These are phyloP conservation scores for Trichoderma simmonsii DNA, from an alignment of 2,329 filamentous ascomycete genomes.

Conservation along the genomic window DNA sequence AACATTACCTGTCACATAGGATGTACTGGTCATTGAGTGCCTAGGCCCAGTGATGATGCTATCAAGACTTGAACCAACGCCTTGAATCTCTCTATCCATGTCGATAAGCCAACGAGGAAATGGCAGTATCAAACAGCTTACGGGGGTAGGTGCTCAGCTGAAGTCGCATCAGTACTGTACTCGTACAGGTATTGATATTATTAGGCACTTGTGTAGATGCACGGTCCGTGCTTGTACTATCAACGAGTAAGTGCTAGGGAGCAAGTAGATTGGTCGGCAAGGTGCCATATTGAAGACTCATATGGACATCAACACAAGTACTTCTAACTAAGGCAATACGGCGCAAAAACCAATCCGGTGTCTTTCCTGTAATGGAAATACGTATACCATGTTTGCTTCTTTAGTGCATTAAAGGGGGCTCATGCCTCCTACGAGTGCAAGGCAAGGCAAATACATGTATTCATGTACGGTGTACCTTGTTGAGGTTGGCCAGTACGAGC, in stretches of 20 bases:
- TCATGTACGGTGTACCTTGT: background rate
- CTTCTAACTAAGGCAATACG: background rate
- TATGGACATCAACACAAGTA: background rate
- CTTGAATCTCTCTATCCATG: background rate
- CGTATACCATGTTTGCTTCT: background rate
- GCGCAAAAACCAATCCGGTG: background rate
- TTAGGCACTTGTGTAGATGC: background rate
- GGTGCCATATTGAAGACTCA: background rate
- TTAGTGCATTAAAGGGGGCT: background rate
- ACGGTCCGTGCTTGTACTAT: background rate
- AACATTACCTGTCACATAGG: background rate
- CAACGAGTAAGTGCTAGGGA: background rate
- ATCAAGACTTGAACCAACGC: background rate
- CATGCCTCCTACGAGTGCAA: background rate
- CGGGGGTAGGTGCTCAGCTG: background rate
- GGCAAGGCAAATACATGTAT: no score
- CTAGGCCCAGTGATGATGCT: background rate
- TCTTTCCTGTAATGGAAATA: background rate
- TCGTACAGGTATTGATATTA: background rate
- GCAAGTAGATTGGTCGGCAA: background rate
- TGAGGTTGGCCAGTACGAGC: background rate
- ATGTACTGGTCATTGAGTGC: background rate
- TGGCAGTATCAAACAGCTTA: background rate
- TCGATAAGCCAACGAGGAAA: background rate
- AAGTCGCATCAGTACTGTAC: background rate